These are phyloP conservation scores for Bjerkandera adusta DNA, from an alignment of 1,284 basidiomycete genomes.

Conservation along the genomic window DNA sequence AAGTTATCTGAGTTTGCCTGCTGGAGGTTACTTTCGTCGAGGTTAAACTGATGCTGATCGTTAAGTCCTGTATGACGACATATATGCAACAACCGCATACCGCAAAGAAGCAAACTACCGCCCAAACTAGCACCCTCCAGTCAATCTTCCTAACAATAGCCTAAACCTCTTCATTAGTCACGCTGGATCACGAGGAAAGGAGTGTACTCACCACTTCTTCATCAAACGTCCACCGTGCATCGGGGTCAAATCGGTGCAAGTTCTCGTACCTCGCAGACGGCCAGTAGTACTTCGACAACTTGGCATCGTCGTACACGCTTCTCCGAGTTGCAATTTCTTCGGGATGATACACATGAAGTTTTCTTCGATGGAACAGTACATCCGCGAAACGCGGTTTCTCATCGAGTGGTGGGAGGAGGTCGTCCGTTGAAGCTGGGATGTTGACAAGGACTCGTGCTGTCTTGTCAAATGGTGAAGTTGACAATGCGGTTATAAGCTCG, in stretches of 20 bases:
- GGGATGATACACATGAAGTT: slow-evolving; percentile 4
- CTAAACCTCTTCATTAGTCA: slow-evolving; percentile 31
- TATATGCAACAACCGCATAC: slow-evolving; percentile 10
- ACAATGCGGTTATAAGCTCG: too few species aligned
- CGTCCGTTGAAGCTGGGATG: slow-evolving; percentile 3
- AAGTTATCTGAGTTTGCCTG: slow-evolving; percentile 65
- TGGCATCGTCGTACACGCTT: slow-evolving; percentile 36
- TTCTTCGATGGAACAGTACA: slow-evolving; percentile 11
- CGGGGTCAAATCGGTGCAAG: slow-evolving; percentile 56
- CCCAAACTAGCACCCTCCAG: slow-evolving; percentile 54
- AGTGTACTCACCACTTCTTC: slow-evolving; percentile 48
- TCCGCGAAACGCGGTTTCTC: slow-evolving; percentile 18
- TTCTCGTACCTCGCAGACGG: slow-evolving; percentile 58
- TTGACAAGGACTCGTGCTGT: too few species aligned
- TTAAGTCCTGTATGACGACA: too few species aligned
- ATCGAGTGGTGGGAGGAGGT: slow-evolving; percentile 14
- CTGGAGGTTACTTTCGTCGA: slow-evolving; percentile 15
- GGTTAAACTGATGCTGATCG: slow-evolving; percentile 17
- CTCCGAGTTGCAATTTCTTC: slow-evolving; percentile 22
- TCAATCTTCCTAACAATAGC: slow-evolving; percentile 52
- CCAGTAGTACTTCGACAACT: slow-evolving; percentile 45
- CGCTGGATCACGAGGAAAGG: too few species aligned
- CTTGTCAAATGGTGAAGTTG: too few species aligned
- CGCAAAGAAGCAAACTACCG: slow-evolving; percentile 54
- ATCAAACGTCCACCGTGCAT: slow-evolving; percentile 60